Evolutionary conservation across 345 rosid genomes (phyloP), one percentile per base, ranked within the genome.

Genomic region (Gossypium thurberi): DNA sequence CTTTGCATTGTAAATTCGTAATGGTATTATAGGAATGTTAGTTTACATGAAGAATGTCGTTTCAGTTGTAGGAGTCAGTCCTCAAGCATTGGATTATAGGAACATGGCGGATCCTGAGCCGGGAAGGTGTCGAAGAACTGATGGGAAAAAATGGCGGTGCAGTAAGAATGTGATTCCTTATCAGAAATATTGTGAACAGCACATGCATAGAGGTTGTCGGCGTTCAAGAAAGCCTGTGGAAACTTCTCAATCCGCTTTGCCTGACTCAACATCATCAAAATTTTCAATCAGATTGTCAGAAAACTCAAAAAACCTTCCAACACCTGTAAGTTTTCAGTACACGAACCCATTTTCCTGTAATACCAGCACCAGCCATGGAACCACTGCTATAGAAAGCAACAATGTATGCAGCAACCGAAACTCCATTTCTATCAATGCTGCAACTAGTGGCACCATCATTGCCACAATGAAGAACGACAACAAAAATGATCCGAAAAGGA

Each of bases 161-260:
- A 50, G 83, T 48, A 85, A 75, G 59, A 43, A 50, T 20, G 91
- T 86, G 56, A 73, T 93, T 76, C 73, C 82, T 5, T 74, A 69
- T 62, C 83, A 85, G 69, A 89, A 93, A 79, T 89, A 93, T 69
- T 89, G 94, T 71, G 86, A 87, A 77, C 84, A 84, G 76, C 94
- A 88, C 78, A 82, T 87, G 78, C 86, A 93, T 66, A 82, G 93
- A 77, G 96, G 98, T 71, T 83, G 93, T 56, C 85, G 78, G 69
- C 86, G 87, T 87, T 90, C 96, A 89, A 93, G 91, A 89, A 93
- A 90, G 94, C 93, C 75, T 82, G 91, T 88, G 91, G 91, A 93
- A 86, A 63, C 80, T 79, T 68, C 72, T 74, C 81, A 80, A 14
- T 56, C 59, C 70, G 74, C 81, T 46, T 69, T 59, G 56, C 71